Percentiles rank a stretch among this genome's conserved stretches.
Conservation (phyloP, 1,284 basidiomycete genomes). For the Schizophyllum commune region DNA sequence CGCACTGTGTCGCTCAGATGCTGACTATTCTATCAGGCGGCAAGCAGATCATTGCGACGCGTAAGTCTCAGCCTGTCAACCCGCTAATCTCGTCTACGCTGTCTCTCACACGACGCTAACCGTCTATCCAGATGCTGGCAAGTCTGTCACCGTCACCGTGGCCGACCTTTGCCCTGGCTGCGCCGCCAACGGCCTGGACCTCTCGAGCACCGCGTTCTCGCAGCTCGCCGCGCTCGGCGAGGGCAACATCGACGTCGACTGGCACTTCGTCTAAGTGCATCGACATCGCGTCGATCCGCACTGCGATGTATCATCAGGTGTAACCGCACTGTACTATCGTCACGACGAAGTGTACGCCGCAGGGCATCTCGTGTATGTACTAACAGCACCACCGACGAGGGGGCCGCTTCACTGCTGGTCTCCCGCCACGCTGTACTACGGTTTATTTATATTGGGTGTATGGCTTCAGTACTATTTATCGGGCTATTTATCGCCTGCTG, state of each 20-base stretch:
- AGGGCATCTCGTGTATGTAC: neutral
- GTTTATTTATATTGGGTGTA: neutral
- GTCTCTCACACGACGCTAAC: no score
- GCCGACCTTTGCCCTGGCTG: constrained; percentile 33
- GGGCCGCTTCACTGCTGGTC: neutral
- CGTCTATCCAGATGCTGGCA: constrained; percentile 18
- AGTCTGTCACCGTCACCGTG: constrained; percentile 23
- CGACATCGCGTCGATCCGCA: no score
- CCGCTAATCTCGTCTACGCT: no score
- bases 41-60: neutral
- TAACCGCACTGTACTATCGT: no score
- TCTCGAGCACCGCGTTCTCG: constrained; percentile 27
- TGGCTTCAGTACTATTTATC: neutral
- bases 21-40: neutral
- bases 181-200: constrained; percentile 25
- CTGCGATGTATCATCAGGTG: no score
- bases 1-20: neutral
- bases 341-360: no score
- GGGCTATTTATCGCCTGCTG: neutral
- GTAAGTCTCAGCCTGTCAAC: neutral
- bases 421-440: neutral
- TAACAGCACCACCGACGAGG: neutral
- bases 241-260: constrained; percentile 15
- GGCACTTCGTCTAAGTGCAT: constrained; percentile 3
- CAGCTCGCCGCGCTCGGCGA: constrained; percentile 20